Evolutionary conservation across 2,329 filamentous ascomycete genomes (phyloP), one percentile per base, ranked within the genome.

Genomic region (Aspergillus clavatus): DNA sequence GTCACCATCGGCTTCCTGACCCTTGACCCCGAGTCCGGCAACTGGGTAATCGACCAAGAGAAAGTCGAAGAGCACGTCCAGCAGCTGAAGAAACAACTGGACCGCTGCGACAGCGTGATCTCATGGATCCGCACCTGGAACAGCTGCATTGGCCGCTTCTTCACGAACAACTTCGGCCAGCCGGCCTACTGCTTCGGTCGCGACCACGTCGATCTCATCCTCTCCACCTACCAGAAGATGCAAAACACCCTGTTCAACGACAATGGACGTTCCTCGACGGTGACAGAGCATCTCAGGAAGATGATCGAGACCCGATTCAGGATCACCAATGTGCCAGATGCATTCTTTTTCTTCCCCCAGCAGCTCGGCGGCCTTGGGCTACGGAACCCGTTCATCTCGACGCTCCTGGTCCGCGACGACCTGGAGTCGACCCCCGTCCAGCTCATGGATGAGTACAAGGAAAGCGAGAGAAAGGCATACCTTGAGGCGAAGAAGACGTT

Each of bases 81-180:
- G 27, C 69, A 73, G 46, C 60, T 74, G 2, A 58, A 58, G n/a
- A 61, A 58, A 7, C 70, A 73, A 42, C 62, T 73, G 0, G 51
- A 59, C 1, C 58, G 60, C 4, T 73, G 71, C 24, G 68, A 72
- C 39, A 78, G 72, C 43, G 62, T 80, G 4, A 73, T 81, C 40
- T 67, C 71, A 12, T 79, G 74, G 69, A 70, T 80, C 3, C 71
- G 77, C 47, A 75, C 74, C 0, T 80, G 76, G 70, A 80, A 80
- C 53, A 75, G 67, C 35, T 79, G 77, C 53, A 71, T 73, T 24
- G 68, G 65, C 2, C 67, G 70, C 6, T 80, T 79, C 57, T 77
- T 80, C 60, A 64, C 65, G 16, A 70, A 67, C 45, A 78, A 77
- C 45, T 78, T 79, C 42, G 76, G 72, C 3, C 67, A 72, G 45